Base-by-base conservation (phyloP, 169 alveolate species). In the Plasmodium relictum region DNA sequence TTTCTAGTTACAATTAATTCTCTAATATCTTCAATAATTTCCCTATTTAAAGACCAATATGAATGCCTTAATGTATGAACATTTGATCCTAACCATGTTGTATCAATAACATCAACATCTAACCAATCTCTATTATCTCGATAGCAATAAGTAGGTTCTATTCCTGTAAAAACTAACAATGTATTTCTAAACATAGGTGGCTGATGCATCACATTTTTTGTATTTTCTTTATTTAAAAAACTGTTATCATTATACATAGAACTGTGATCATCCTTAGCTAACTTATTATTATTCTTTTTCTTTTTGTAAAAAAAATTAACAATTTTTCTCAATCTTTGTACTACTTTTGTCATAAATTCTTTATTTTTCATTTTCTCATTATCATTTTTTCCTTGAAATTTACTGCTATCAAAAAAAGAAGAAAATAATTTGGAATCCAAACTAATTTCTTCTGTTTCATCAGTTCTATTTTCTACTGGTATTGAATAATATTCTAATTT, bases 31-130 rank as follows among this genome's bases (percentile, higher is more conserved):
- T 93, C 97, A 16, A 93, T 92, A 45, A 95, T 94, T 86, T 95
- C 97, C 39, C 96, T 87, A 70, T 88, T 92, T 50, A 93, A 45
- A 12, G 93, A 89, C 97, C 97, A 95, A 48, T 85, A 90, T 6
- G 93, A 87, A 52, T 87, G 95, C 3, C 95, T 69, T 70, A 93
- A 87, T 9, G 92, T 69, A 22, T 92, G 93, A 2, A 86, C 93
- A 72, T 92, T 83, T 26, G 94, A 88, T 14, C 94, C 95, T 62
- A 95, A 91, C 94, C 96, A 95, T 31, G 96, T 94, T 70, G 95
- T 94, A 74, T 95, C 96, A 50, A 95, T 95, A 3, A 94, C 96
- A 95, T 95, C 97, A 85, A 95, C 96, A 89, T 95, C 97, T 54
- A 95, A 58, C 95, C 96, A 95, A 59, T 74, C 88, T 41, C 83